phyloP scores from a whole-genome alignment of 768 basidiomycete genomes.

The Scleroderma citrinum region DNA sequence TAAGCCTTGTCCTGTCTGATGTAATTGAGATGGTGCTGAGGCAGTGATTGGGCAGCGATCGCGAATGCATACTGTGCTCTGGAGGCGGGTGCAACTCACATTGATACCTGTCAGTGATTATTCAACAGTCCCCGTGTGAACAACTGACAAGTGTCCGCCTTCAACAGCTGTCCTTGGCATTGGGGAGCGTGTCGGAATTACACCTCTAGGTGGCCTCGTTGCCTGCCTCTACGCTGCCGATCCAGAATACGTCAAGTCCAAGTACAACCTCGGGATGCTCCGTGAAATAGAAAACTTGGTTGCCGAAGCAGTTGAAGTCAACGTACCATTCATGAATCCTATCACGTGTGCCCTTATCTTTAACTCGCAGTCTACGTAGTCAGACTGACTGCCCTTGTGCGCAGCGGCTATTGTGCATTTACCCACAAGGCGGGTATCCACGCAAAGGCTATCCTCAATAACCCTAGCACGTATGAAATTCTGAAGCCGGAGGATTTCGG shows the following conservation, averaged over 20 bases:
- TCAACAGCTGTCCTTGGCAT: slow-evolving; percentile 87
- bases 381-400: neutral
- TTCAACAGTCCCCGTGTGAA: neutral
- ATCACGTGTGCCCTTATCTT: slow-evolving; percentile 56
- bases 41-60: slow-evolving; percentile 52
- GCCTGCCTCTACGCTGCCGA: slow-evolving; percentile 96
- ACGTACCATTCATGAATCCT: slow-evolving; percentile 95
- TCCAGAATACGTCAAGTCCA: slow-evolving; percentile 98
- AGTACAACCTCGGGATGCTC: slow-evolving; percentile 97
- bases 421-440: slow-evolving; percentile 99
- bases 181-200: slow-evolving; percentile 98
- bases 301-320: slow-evolving; percentile 97
- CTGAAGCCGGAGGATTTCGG: slow-evolving; percentile 99
- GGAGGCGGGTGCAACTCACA: slow-evolving; percentile 98
- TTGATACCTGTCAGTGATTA: slow-evolving; percentile 78
- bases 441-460: slow-evolving; percentile 99
- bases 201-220: slow-evolving; percentile 92
- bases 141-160: slow-evolving; percentile 5
- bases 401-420: slow-evolving; percentile 97
- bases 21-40: slow-evolving; percentile 3
- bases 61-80: slow-evolving; percentile 98
- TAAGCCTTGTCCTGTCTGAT: slow-evolving; percentile 26
- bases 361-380: neutral
- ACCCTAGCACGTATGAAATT: slow-evolving; percentile 98
- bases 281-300: slow-evolving; percentile 99